Conservation (phyloP, 2,329 filamentous ascomycete species). For the Fusarium cicatricum region DNA sequence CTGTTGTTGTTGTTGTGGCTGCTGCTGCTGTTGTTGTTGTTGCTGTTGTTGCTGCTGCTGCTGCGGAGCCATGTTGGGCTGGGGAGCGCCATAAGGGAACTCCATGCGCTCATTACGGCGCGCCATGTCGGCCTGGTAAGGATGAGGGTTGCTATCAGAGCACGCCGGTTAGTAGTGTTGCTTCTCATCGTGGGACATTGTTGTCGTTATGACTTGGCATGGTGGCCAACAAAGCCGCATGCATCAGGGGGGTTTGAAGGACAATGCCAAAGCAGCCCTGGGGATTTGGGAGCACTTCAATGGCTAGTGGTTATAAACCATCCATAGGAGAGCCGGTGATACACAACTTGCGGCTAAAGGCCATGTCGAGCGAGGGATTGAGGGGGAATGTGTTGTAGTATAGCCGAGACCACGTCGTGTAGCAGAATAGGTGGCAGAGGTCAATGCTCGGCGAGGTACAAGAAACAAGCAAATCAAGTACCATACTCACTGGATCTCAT, state of each 20-base stretch:
- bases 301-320: conserved; percentile 35
- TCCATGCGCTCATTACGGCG: conserved; percentile 55
- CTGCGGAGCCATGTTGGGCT: conserved; percentile 50
- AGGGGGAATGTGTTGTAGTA: conserved; percentile 32
- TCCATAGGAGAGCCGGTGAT: conserved; percentile 5
- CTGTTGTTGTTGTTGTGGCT: conserved; percentile 56
- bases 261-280: conserved; percentile 20
- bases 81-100: conserved; percentile 52
- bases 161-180: conserved; percentile 43
- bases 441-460: conserved; percentile 39
- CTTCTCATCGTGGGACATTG: conserved; percentile 36
- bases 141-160: conserved; percentile 51
- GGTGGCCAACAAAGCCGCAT: conserved; percentile 15
- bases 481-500: conserved; percentile 68
- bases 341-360: conserved; percentile 3
- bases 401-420: conserved; percentile 26
- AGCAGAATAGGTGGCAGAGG: conserved; percentile 23
- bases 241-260: conserved; percentile 11
- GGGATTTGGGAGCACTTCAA: conserved; percentile 21
- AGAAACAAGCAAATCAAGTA: conserved; percentile 50
- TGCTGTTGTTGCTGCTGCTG: conserved; percentile 44
- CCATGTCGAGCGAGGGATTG: conserved; percentile 11
- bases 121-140: conserved; percentile 61
- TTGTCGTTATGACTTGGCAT: conserved; percentile 40
- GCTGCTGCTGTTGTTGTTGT: conserved; percentile 44